Evolutionary conservation across 768 basidiomycete species (phyloP).

Genomic region (Leccinum uliginosum): DNA sequence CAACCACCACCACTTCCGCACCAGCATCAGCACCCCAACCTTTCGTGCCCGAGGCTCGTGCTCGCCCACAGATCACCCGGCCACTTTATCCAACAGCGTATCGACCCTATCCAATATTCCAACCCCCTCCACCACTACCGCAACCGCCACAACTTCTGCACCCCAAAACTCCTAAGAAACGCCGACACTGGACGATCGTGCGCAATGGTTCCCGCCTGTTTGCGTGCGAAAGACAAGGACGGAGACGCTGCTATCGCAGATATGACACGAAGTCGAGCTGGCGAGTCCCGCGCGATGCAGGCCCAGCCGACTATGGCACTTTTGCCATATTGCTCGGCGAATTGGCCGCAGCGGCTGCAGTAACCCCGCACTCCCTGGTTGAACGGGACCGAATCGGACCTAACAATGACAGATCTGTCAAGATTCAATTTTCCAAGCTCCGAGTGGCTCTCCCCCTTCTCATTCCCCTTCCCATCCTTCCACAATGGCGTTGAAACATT

Average conservation of each 20-base stretch:
- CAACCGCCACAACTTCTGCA: too few relatives aligned
- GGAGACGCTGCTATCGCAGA: slow-evolving; percentile 33
- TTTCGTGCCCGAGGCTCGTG: too few relatives aligned
- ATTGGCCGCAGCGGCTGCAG: neutral
- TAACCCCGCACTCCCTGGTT: neutral
- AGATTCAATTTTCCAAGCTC: too few relatives aligned
- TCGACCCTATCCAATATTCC: too few relatives aligned
- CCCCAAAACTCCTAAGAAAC: slow-evolving; percentile 30
- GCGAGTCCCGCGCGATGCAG: slow-evolving; percentile 50
- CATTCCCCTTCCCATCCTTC: too few relatives aligned
- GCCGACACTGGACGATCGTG: slow-evolving; percentile 58
- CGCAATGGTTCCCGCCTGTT: slow-evolving; percentile 48
- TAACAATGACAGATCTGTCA: too few relatives aligned
- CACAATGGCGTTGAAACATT: too few relatives aligned
- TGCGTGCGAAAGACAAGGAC: slow-evolving; percentile 50
- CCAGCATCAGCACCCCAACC: neutral
- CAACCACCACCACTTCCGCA: neutral
- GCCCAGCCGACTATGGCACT: slow-evolving; percentile 58
- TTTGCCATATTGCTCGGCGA: slow-evolving; percentile 24
- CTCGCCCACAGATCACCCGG: too few relatives aligned
- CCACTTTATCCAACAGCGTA: too few relatives aligned
- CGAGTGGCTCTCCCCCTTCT: too few relatives aligned
- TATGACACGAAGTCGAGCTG: slow-evolving; percentile 36
- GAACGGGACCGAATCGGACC: too few relatives aligned
- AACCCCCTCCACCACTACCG: too few relatives aligned